Percentiles rank a stretch among this genome's conserved stretches.
These are phyloP conservation scores for Amoeboaphelidium protococcarum DNA, from an alignment of 371 early-diverging fungal genomes.

Conservation along the genomic window DNA sequence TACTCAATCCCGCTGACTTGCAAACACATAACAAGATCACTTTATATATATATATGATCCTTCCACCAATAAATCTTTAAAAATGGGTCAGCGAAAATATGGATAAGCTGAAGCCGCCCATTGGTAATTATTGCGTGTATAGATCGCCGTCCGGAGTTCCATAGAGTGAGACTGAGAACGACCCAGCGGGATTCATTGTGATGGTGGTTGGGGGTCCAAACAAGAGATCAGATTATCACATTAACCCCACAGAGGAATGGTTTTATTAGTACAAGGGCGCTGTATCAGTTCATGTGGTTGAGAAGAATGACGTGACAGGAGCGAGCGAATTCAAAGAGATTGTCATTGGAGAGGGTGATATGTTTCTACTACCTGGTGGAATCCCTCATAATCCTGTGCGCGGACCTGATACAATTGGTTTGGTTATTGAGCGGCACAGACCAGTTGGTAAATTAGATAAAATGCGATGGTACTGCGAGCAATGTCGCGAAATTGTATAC, in stretches of 20 bases:
- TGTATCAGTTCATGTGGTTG: conserved; percentile 43
- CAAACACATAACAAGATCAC: conserved; percentile 1
- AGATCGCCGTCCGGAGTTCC: no score
- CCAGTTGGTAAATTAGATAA: conserved; percentile 35
- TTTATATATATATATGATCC: conserved; percentile 6
- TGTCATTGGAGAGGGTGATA: conserved; percentile 62
- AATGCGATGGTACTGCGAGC: conserved; percentile 78
- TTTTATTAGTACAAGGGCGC: conserved; percentile 81
- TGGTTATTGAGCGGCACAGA: conserved; percentile 70
- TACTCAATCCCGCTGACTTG: no score
- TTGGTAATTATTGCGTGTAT: conserved; percentile 71
- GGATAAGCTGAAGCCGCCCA: conserved; percentile 67
- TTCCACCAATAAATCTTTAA: conserved; percentile 55
- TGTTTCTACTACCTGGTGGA: conserved; percentile 70
- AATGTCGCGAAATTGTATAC: conserved; percentile 50
- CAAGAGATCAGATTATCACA: conserved; percentile 61
- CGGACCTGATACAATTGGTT: conserved; percentile 66
- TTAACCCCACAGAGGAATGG: conserved; percentile 91
- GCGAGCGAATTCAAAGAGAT: conserved; percentile 42
- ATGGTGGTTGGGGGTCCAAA: conserved; percentile 39
- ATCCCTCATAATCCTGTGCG: conserved; percentile 82
- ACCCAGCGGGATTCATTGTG: conserved; percentile 50
- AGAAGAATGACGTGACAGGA: conserved; percentile 26
- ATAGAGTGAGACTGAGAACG: no score
- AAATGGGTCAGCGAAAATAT: conserved; percentile 58